Evolutionary conservation across 257 asterid genomes (phyloP).

Genomic region (Jacaranda copaia): DNA sequence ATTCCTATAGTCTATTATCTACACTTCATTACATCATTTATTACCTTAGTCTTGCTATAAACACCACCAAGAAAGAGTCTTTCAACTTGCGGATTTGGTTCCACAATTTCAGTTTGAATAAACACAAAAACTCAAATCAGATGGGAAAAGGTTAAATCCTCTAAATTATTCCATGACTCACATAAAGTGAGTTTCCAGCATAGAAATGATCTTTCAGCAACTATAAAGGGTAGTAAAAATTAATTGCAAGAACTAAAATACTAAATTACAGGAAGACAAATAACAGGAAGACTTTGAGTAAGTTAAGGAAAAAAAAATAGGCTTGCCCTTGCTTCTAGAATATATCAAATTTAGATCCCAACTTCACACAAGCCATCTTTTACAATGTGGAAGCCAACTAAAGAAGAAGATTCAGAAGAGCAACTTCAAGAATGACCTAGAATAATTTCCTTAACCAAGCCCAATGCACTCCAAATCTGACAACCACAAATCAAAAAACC

Average conservation of each 20-base stretch:
- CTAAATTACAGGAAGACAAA: background rate
- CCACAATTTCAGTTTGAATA: background rate
- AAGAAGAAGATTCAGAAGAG: background rate
- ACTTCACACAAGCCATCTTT: conserved; percentile 92
- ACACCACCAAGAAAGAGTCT: conserved; percentile 39
- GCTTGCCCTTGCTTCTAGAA: conserved; percentile 91
- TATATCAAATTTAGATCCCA: conserved; percentile 96
- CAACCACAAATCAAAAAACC: conserved; percentile 19
- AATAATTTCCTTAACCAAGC: conserved; percentile 22
- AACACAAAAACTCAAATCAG: too few relatives aligned
- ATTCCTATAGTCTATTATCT: conserved; percentile 36
- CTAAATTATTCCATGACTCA: too few relatives aligned
- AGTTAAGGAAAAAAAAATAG: conserved; percentile 57
- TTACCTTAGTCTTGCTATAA: conserved; percentile 62
- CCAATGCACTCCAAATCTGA: conserved; percentile 1
- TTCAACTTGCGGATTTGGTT: conserved; percentile 32
- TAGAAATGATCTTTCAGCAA: too few relatives aligned
- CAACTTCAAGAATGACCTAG: conserved; percentile 7
- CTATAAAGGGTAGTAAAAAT: too few relatives aligned
- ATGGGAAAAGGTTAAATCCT: too few relatives aligned
- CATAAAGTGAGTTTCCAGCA: too few relatives aligned
- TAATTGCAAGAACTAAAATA: too few relatives aligned
- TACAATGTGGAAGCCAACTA: conserved; percentile 19
- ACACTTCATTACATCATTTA: conserved; percentile 44
- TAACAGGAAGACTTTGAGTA: background rate